Evolutionary conservation across 2,329 filamentous ascomycete species (phyloP).

Genomic region (Ophiostoma tasmaniense): DNA sequence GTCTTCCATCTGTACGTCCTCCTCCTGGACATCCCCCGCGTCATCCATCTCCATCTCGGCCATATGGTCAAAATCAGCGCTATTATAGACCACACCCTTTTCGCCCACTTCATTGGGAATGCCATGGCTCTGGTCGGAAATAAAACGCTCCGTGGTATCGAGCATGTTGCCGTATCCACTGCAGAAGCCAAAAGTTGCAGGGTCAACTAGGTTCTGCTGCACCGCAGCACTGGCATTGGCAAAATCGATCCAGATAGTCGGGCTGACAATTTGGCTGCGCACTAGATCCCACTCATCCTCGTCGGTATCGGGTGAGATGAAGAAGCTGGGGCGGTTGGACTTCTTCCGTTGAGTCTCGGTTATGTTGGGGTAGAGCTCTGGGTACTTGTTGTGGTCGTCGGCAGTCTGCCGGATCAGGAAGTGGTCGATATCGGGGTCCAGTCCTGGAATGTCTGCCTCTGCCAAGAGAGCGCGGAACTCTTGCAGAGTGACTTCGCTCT

Average conservation of each 20-base stretch:
- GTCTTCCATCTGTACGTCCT: background rate
- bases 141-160: background rate
- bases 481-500: background rate
- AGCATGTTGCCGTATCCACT: background rate
- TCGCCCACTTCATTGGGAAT: background rate
- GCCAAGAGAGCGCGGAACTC: background rate
- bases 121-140: background rate
- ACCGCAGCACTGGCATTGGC: background rate
- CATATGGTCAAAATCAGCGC: background rate
- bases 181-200: background rate
- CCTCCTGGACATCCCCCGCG: background rate
- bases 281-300: slow-evolving; percentile 11
- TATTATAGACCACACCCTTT: background rate
- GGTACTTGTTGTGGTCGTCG: background rate
- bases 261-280: background rate
- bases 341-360: background rate
- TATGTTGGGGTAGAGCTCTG: background rate
- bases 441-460: background rate
- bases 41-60: background rate
- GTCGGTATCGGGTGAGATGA: slow-evolving; percentile 3
- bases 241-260: background rate
- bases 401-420: slow-evolving; percentile 4
- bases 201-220: background rate
- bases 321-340: slow-evolving; percentile 9
- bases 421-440: background rate